These are phyloP conservation scores for Suhomyces vadensis DNA, from an alignment of 805 yeast species.

Conservation along the genomic window DNA sequence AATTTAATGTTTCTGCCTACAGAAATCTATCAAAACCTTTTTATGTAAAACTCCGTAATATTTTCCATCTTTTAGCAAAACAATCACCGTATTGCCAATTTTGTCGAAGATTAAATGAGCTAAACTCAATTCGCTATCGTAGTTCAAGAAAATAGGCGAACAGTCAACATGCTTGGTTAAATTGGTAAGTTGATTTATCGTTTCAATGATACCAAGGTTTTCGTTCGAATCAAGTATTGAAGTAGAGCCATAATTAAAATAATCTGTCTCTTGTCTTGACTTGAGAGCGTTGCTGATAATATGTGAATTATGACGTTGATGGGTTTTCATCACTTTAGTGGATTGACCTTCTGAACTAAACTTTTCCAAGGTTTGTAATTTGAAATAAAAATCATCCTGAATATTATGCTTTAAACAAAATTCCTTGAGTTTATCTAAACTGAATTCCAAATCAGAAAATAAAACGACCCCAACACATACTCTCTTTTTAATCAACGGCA, in stretches of 20 bases:
- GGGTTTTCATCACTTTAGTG: not conserved
- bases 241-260: constrained; percentile 26
- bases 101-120: constrained; percentile 54
- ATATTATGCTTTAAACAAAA: constrained; percentile 26
- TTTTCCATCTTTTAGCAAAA: constrained; percentile 44
- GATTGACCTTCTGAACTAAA: not conserved
- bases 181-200: constrained; percentile 33
- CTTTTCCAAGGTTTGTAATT: constrained; percentile 12
- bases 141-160: constrained; percentile 49
- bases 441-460: constrained; percentile 52
- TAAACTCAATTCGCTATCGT: constrained; percentile 49
- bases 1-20: constrained; percentile 18
- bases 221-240: constrained; percentile 8
- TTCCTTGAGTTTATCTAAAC: constrained; percentile 46
- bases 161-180: constrained; percentile 44
- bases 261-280: constrained; percentile 17
- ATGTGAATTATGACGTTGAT: constrained; percentile 5
- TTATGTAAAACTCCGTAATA: constrained; percentile 55
- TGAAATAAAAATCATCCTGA: constrained; percentile 31
- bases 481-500: constrained; percentile 44
- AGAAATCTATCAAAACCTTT: constrained; percentile 51
- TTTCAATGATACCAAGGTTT: constrained; percentile 12
- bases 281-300: not conserved
- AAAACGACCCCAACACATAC: constrained; percentile 47
- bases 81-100: constrained; percentile 52